These are phyloP conservation scores for Fusarium buxicola DNA, from an alignment of 2,329 filamentous ascomycete species.

Conservation along the genomic window DNA sequence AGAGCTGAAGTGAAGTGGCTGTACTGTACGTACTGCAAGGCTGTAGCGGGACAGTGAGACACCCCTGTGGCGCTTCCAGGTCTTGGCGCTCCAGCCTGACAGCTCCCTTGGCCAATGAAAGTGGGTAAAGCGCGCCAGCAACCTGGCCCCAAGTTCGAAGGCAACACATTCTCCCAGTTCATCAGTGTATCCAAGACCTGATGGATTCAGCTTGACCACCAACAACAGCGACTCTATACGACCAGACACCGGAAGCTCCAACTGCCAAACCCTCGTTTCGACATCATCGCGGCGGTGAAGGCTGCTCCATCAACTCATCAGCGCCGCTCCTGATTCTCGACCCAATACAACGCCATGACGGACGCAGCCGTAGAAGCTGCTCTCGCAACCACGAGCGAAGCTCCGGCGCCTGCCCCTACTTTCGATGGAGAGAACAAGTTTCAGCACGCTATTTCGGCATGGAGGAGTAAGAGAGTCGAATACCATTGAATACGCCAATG, in stretches of 20 bases:
- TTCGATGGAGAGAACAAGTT: conserved; percentile 86
- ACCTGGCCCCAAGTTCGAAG: conserved; percentile 36
- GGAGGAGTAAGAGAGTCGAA: conserved; percentile 76
- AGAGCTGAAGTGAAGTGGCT: conserved; percentile 37
- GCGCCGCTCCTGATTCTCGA: conserved; percentile 17
- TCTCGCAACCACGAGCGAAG: conserved; percentile 39
- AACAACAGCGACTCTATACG: conserved; percentile 18
- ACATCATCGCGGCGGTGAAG: conserved; percentile 19
- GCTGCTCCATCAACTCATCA: conserved; percentile 34
- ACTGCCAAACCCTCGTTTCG: conserved; percentile 12
- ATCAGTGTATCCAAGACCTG: conserved; percentile 13
- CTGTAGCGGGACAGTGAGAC: conserved; percentile 33
- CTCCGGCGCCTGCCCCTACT: conserved; percentile 44
- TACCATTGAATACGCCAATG: background rate
- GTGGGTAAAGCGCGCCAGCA: conserved; percentile 35
- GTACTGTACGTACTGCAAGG: conserved; percentile 40
- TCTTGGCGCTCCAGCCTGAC: conserved; percentile 44
- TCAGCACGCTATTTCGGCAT: conserved; percentile 93
- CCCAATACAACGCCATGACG: conserved; percentile 46
- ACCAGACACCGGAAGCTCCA: conserved; percentile 3
- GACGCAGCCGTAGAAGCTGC: conserved; percentile 49
- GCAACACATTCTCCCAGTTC: conserved; percentile 42
- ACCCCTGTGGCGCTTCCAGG: conserved; percentile 36
- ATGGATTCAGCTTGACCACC: conserved; percentile 28
- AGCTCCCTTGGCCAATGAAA: conserved; percentile 39